Percentiles rank a stretch among this genome's conserved stretches.
Evolutionary conservation across 2,329 filamentous ascomycete genomes (phyloP).

Genomic region (Sporothrix sp.): DNA sequence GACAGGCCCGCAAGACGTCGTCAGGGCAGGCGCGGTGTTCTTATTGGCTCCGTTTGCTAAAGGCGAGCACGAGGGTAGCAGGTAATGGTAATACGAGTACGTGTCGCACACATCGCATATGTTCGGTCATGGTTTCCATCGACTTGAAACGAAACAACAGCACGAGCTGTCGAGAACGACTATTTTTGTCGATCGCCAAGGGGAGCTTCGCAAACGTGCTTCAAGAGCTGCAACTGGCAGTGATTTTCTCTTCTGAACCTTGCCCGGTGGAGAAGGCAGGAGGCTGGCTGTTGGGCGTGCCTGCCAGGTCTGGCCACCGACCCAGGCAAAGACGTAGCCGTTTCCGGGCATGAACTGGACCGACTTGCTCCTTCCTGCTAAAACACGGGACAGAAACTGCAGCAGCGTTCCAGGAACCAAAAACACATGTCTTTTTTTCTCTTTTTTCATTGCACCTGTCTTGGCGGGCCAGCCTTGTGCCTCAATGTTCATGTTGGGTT

Average conservation of each 20-base stretch:
- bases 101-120: neutral
- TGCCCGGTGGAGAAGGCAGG: neutral
- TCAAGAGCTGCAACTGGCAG: neutral
- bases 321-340: neutral
- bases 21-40: too few relatives aligned
- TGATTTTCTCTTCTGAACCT: neutral
- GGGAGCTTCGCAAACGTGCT: neutral
- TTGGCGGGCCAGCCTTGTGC: neutral
- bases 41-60: too few relatives aligned
- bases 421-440: too few relatives aligned
- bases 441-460: neutral
- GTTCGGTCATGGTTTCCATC: neutral
- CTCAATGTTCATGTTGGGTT: too few relatives aligned
- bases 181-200: conserved; percentile 5
- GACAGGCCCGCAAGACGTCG: too few relatives aligned
- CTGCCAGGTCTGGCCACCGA: neutral
- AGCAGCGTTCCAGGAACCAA: too few relatives aligned
- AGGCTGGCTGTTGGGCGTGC: neutral
- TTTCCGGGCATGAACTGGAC: neutral
- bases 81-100: too few relatives aligned
- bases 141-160: conserved; percentile 12
- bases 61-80: too few relatives aligned
- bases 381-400: too few relatives aligned
- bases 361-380: neutral
- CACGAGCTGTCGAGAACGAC: neutral